Conservation (phyloP, 2,329 filamentous ascomycete genomes). For the Piedraia hortae region DNA sequence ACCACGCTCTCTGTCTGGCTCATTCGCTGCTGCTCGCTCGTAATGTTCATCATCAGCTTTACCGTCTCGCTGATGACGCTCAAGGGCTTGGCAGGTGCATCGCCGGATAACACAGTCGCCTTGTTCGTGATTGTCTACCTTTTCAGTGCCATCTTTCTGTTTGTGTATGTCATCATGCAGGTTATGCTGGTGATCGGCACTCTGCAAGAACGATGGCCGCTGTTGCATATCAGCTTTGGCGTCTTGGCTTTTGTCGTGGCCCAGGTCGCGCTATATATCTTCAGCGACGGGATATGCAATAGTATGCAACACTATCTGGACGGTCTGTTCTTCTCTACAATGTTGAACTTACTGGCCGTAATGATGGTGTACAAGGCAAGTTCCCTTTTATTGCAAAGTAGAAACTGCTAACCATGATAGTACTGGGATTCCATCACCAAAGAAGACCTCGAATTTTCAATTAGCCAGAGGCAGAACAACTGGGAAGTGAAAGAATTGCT, state of each 20-base stretch:
- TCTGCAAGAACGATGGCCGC: slow-evolving; percentile 78
- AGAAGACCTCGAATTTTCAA: slow-evolving; percentile 93
- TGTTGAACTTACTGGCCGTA: slow-evolving; percentile 76
- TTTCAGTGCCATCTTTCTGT: slow-evolving; percentile 61
- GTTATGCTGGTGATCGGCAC: slow-evolving; percentile 69
- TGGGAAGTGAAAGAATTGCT: slow-evolving; percentile 77
- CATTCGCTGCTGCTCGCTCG: slow-evolving; percentile 46
- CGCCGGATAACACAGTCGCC: slow-evolving; percentile 61
- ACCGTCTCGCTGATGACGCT: slow-evolving; percentile 77
- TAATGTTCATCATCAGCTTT: slow-evolving; percentile 66
- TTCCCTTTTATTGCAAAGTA: not conserved
- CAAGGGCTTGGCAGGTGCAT: slow-evolving; percentile 66
- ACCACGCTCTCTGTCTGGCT: slow-evolving; percentile 87
- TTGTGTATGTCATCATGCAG: slow-evolving; percentile 70
- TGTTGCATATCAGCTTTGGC: slow-evolving; percentile 76
- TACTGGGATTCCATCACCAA: slow-evolving; percentile 99
- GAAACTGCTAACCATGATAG: slow-evolving; percentile 17
- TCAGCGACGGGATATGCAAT: slow-evolving; percentile 63
- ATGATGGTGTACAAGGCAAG: slow-evolving; percentile 99
- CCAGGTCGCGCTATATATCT: slow-evolving; percentile 77
- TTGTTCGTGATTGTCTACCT: slow-evolving; percentile 82
- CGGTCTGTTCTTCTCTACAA: slow-evolving; percentile 76
- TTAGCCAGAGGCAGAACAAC: slow-evolving; percentile 81
- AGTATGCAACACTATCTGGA: slow-evolving; percentile 77
- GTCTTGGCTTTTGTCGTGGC: slow-evolving; percentile 76